Evolutionary conservation across 2,329 filamentous ascomycete genomes (phyloP).

Genomic region (Amauroascus verrucosus): DNA sequence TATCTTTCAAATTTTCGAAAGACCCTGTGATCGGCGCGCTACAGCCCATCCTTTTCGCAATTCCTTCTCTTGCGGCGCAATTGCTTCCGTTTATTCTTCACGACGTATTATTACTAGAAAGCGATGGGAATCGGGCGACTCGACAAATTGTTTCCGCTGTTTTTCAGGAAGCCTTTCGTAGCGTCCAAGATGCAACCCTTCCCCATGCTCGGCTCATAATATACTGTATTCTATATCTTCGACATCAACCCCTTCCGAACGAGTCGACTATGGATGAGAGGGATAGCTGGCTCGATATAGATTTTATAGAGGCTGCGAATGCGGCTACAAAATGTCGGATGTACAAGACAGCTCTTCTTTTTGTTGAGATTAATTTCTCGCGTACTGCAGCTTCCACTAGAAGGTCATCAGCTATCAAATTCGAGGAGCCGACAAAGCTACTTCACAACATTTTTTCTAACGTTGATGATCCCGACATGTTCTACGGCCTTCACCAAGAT

Average conservation of each 20-base stretch:
- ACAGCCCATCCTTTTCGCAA: constrained; percentile 52
- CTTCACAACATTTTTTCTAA: constrained; percentile 78
- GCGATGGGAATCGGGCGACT: constrained; percentile 49
- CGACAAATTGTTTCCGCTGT: constrained; percentile 56
- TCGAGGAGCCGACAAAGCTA: constrained; percentile 52
- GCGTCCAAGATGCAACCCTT: constrained; percentile 34
- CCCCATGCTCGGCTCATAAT: constrained; percentile 64
- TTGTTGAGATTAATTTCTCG: constrained; percentile 62
- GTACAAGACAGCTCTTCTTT: constrained; percentile 74
- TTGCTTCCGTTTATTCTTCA: constrained; percentile 80
- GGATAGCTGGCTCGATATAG: constrained; percentile 73
- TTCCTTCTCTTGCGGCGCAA: constrained; percentile 60
- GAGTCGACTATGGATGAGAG: constrained; percentile 73
- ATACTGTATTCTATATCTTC: constrained; percentile 75
- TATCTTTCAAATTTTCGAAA: constrained; percentile 50
- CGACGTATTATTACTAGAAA: constrained; percentile 60
- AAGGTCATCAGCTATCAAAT: constrained; percentile 52
- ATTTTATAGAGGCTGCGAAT: constrained; percentile 58
- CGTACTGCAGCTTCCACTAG: constrained; percentile 50
- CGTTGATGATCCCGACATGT: constrained; percentile 90
- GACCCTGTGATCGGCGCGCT: constrained; percentile 63
- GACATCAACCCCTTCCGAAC: constrained; percentile 62
- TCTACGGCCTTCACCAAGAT: constrained; percentile 77
- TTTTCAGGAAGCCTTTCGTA: constrained; percentile 54
- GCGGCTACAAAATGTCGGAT: constrained; percentile 71